Evolutionary conservation across 805 yeast species (phyloP), one percentile per base, ranked within the genome.

Genomic region (Scheffersomyces spartinae): DNA sequence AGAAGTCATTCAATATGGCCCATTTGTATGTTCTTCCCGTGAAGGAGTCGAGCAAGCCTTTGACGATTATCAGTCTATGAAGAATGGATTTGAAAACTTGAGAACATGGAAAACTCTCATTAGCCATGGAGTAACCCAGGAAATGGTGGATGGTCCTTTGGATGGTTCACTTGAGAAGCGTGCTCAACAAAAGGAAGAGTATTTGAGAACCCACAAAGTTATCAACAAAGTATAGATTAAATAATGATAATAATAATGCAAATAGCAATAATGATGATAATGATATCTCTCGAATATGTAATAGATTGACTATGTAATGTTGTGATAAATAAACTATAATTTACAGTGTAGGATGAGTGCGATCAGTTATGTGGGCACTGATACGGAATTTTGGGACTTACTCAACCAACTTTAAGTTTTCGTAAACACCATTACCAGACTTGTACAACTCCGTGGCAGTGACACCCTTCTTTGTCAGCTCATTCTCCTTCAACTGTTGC

Each of bases 1-100:
- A 55, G 69, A 72, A 10, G 63, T 79, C 28, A 79, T 82, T 17
- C 95, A 85, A 45, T 77, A 84, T 45, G 95, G 95, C 10, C 95
- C 95, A 9, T 86, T 85, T 45, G 95, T 85, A 11, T 88, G 81
- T 33, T 69, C 80, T 6, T 55, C 77, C 13, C 62, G 64, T 28
- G 78, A 72, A 26, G 71, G 69, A 34, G 75, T 85, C 32, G 64
- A 71, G 36, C 52, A 77, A 39, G 91, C 83, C 0, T 74, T 81
- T 40, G 40, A 55, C 49, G 85, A 80, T 45, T 86, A 78, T 47
- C 88, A 78, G 49, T 47, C 53, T 25, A 77, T 71, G 29, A 49
- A 55, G 15, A 76, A 77, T 45, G 88, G 88, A 1, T 80, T 80
- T 40, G 84, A 74, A 45, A 68, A 66, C 26, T 69, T 81, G 20